Conservation (phyloP, 176 grass and related monocot species). For the Paspalum vaginatum region DNA sequence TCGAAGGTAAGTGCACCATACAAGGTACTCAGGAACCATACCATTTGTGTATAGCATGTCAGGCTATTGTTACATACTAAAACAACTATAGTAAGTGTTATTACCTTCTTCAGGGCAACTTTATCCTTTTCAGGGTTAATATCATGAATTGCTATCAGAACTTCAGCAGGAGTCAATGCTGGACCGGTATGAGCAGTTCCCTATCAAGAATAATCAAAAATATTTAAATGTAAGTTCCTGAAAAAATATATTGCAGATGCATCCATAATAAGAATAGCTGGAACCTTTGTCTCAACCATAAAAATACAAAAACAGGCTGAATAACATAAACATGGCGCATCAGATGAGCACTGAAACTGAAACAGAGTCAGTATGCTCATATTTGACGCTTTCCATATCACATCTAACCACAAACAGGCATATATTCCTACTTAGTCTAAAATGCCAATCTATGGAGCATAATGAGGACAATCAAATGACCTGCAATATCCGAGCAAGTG, state of each 20-base stretch:
- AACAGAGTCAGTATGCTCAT: neutral
- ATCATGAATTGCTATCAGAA: slow-evolving; percentile 98
- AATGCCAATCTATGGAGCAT: slow-evolving; percentile 17
- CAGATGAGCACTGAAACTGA: neutral
- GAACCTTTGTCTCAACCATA: slow-evolving; percentile 3
- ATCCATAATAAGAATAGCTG: slow-evolving; percentile 5
- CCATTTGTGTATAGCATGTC: neutral
- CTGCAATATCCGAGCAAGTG: slow-evolving; percentile 98
- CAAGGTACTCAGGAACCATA: slow-evolving; percentile 2
- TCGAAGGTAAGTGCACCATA: neutral
- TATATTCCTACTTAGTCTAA: neutral
- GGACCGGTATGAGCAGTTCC: slow-evolving; percentile 97
- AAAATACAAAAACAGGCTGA: slow-evolving; percentile 8
- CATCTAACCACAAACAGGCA: neutral
- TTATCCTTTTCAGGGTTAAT: slow-evolving; percentile 87
- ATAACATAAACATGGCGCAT: neutral
- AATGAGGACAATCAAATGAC: slow-evolving; percentile 40
- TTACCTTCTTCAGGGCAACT: slow-evolving; percentile 91
- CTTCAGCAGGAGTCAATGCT: slow-evolving; percentile 94
- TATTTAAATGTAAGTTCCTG: slow-evolving; percentile 7
- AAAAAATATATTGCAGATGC: slow-evolving; percentile 13
- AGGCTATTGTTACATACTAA: slow-evolving; percentile 12
- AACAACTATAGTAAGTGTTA: slow-evolving; percentile 28
- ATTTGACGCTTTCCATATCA: neutral
- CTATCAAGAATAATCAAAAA: slow-evolving; percentile 43